These are phyloP conservation scores for Epichloe scottii DNA, from an alignment of 2,329 filamentous ascomycete species.

Conservation along the genomic window DNA sequence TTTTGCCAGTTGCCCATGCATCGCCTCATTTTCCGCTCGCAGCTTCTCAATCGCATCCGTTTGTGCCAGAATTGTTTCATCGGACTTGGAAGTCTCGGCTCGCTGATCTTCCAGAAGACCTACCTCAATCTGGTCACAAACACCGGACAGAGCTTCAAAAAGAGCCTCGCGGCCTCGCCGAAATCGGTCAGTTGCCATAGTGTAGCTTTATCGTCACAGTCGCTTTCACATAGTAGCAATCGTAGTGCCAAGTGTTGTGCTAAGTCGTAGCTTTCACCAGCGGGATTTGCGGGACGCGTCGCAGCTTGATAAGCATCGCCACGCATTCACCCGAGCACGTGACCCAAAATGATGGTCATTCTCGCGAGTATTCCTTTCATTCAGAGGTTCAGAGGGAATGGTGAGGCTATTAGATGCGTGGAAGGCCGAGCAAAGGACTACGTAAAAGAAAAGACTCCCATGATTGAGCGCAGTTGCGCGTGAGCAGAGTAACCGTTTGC, in stretches of 20 bases:
- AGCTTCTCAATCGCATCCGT: constrained; percentile 20
- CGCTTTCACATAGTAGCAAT: background rate
- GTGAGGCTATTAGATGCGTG: background rate
- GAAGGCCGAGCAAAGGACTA: background rate
- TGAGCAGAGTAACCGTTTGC: background rate
- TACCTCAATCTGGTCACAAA: constrained; percentile 25
- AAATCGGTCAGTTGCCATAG: constrained; percentile 28
- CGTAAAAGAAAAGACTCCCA: too few species aligned
- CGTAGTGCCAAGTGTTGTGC: background rate
- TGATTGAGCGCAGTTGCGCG: background rate
- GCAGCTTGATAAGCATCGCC: background rate
- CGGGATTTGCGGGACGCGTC: background rate
- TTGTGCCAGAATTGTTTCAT: background rate
- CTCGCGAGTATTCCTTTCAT: background rate
- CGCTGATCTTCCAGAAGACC: background rate
- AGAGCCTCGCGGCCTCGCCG: constrained; percentile 26
- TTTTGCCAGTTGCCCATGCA: constrained; percentile 24
- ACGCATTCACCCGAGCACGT: background rate
- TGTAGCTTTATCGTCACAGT: background rate
- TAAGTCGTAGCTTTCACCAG: background rate
- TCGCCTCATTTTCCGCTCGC: constrained; percentile 28
- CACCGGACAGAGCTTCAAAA: constrained; percentile 25
- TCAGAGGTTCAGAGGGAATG: background rate
- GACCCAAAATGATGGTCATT: background rate
- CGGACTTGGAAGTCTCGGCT: background rate